These are phyloP conservation scores for Henckelia pumila DNA, from an alignment of 257 asterid genomes.

Conservation along the genomic window DNA sequence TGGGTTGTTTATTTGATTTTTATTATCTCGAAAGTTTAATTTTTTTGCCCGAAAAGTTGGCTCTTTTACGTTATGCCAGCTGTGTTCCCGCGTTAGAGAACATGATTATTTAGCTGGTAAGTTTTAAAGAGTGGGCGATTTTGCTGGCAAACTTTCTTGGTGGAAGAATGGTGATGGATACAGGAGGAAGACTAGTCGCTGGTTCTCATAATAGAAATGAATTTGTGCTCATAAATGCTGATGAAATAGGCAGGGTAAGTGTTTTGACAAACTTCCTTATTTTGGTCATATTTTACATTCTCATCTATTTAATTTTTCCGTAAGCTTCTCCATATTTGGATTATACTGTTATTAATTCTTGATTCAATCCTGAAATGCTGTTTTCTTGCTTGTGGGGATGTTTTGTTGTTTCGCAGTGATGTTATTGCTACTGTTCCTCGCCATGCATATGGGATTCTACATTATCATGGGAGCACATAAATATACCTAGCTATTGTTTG, in stretches of 20 bases:
- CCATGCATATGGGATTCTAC: no score
- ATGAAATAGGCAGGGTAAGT: conserved; percentile 70
- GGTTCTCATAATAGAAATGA: conserved; percentile 88
- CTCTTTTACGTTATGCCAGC: conserved; percentile 15
- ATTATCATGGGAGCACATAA: no score
- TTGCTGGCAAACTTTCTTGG: conserved; percentile 18
- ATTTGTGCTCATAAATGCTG: conserved; percentile 75
- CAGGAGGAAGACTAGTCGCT: conserved; percentile 81
- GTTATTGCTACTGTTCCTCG: no score
- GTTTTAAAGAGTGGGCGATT: conserved; percentile 30
- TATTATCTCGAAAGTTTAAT: neutral
- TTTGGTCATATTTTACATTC: conserved; percentile 21
- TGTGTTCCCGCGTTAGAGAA: conserved; percentile 19
- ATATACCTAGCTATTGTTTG: no score
- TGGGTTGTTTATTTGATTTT: neutral
- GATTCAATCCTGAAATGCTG: neutral
- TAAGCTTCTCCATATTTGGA: conserved; percentile 15
- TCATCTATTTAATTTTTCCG: neutral
- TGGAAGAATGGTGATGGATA: conserved; percentile 57
- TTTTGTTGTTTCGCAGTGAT: neutral
- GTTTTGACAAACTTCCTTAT: conserved; percentile 14
- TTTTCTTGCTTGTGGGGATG: conserved; percentile 1
- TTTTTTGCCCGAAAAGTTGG: neutral
- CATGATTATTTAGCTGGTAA: conserved; percentile 23
- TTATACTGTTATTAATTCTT: neutral